A percentile compares a stretch with the other conserved stretches of the same genome.
phyloP scores from a whole-genome alignment of 768 basidiomycete species.

The Pisolithus tinctorius region DNA sequence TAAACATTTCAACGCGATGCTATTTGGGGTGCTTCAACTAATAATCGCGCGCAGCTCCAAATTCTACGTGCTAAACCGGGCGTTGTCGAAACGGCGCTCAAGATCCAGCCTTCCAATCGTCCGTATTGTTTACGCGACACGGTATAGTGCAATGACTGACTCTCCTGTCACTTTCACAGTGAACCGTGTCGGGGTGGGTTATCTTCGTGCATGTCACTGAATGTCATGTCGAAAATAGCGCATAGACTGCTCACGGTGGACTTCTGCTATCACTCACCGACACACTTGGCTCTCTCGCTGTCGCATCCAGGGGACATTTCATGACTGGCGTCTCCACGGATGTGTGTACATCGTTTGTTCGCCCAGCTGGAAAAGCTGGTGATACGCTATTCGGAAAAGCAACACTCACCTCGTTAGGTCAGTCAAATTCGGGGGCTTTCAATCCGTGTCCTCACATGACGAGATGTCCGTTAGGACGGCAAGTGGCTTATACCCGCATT shows the following conservation, averaged over 20 bases:
- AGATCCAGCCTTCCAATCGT: constrained; percentile 74
- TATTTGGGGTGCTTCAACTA: neutral
- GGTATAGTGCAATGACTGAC: neutral
- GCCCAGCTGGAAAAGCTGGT: constrained; percentile 66
- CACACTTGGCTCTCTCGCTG: constrained; percentile 78
- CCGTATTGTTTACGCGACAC: constrained; percentile 14
- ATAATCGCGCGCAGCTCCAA: constrained; percentile 39
- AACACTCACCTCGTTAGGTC: constrained; percentile 64
- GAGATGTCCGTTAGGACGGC: constrained; percentile 47
- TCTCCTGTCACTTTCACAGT: constrained; percentile 35
- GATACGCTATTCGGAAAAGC: constrained; percentile 62
- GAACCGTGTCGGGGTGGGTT: constrained; percentile 72
- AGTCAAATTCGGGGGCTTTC: neutral
- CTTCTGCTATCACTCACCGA: constrained; percentile 78
- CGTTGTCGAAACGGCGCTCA: constrained; percentile 58
- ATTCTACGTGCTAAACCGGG: constrained; percentile 68
- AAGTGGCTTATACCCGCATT: constrained; percentile 72
- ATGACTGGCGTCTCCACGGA: constrained; percentile 89
- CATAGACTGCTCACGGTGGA: constrained; percentile 67
- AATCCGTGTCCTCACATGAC: neutral
- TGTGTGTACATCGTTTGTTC: constrained; percentile 70
- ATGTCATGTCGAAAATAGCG: constrained; percentile 1
- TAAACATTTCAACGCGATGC: constrained; percentile 24
- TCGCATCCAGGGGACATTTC: constrained; percentile 73
- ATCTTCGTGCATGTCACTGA: neutral